phyloP scores from a whole-genome alignment of 805 yeast genomes.

The Lachancea meyersii region DNA sequence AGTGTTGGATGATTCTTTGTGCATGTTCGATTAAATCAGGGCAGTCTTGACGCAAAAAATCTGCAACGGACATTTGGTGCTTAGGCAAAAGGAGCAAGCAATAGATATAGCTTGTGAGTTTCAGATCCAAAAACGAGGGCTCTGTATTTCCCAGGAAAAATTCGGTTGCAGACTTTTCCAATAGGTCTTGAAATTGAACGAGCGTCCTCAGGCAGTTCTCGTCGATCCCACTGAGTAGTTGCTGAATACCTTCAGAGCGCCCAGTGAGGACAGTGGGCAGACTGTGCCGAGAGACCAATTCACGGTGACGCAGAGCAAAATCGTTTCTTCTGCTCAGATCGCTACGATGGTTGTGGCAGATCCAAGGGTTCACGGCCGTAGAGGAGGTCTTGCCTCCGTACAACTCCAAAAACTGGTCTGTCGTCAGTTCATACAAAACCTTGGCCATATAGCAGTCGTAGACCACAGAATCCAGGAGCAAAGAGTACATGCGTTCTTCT shows the following conservation, averaged over 20 bases:
- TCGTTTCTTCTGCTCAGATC: conserved; percentile 30
- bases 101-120: conserved; percentile 30
- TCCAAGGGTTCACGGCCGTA: background rate
- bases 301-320: conserved; percentile 36
- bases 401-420: conserved; percentile 18
- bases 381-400: conserved; percentile 14
- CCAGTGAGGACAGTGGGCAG: background rate
- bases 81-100: conserved; percentile 21
- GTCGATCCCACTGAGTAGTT: conserved; percentile 16
- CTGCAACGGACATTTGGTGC: conserved; percentile 7
- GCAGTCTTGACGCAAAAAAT: conserved; percentile 10
- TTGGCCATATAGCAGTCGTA: conserved; percentile 46
- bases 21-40: conserved; percentile 17
- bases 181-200: conserved; percentile 21
- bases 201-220: conserved; percentile 22
- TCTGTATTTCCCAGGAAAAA: conserved; percentile 9
- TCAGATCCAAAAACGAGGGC: conserved; percentile 26
- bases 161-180: conserved; percentile 4
- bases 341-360: background rate
- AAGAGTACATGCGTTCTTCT: conserved; percentile 34
- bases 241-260: conserved; percentile 10
- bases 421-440: conserved; percentile 22
- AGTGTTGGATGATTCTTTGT: conserved; percentile 1
- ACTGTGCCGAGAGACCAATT: conserved; percentile 9
- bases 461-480: conserved; percentile 41